Conservation (phyloP, 768 basidiomycete species). For the Lentinus tigrinus region DNA sequence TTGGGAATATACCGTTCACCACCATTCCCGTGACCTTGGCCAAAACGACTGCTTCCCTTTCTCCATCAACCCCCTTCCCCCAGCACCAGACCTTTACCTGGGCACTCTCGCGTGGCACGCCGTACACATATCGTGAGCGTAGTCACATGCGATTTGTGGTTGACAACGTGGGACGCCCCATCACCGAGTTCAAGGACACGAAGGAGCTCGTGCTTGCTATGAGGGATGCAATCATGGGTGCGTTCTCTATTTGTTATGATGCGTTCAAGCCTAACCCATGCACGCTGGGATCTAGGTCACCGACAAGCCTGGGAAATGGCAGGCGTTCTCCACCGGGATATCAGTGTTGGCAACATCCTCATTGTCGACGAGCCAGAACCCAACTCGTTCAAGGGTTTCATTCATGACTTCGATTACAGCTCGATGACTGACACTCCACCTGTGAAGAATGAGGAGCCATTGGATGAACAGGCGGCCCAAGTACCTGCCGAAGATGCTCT, state of each 20-base stretch:
- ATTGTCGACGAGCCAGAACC: not conserved
- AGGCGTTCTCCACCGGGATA: not conserved
- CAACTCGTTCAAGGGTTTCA: not conserved
- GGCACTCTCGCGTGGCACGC: not conserved
- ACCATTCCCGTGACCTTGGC: not conserved
- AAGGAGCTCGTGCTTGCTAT: slow-evolving; percentile 3
- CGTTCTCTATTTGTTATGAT: not conserved
- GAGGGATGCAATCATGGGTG: slow-evolving; percentile 6
- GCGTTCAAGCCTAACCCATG: not conserved
- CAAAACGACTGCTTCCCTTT: too few species aligned
- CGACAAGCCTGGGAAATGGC: not conserved
- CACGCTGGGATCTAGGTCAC: not conserved
- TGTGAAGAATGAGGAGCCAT: not conserved
- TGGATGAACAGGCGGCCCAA: not conserved
- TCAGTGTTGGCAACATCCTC: not conserved
- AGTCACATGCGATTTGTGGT: slow-evolving; percentile 14
- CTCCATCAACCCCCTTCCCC: too few species aligned
- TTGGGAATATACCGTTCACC: not conserved
- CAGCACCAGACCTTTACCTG: slow-evolving; percentile 6
- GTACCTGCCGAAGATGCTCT: not conserved
- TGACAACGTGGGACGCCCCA: slow-evolving; percentile 1
- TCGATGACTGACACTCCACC: not conserved
- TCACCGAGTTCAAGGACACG: slow-evolving; percentile 9
- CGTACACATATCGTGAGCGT: not conserved
- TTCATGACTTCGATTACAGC: slow-evolving; percentile 8